Evolutionary conservation across 306 rosid species (phyloP).

Genomic region (Fragaria vesca): DNA sequence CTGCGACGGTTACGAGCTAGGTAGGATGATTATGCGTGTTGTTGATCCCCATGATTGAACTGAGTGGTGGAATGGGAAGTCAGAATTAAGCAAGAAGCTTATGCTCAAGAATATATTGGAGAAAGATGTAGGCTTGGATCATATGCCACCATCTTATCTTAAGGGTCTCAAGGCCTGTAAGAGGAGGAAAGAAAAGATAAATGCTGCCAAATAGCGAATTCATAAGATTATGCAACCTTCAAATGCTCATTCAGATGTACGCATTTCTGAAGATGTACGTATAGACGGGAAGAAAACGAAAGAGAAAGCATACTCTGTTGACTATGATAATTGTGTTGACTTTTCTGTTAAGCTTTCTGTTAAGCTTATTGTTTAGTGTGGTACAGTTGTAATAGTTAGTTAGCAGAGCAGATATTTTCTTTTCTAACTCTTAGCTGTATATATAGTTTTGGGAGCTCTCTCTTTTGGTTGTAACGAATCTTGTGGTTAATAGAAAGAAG

Average conservation of each 20-base stretch:
- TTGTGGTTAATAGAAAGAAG: no score
- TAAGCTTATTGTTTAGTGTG: no score
- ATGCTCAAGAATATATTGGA: conserved; percentile 50
- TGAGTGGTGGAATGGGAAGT: conserved; percentile 84
- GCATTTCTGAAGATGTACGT: conserved; percentile 5
- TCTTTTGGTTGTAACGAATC: no score
- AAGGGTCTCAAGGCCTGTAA: conserved; percentile 37
- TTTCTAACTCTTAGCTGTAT: no score
- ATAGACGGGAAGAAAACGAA: conserved; percentile 40
- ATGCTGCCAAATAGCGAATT: conserved; percentile 64
- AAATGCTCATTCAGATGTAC: conserved; percentile 18
- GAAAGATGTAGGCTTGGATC: conserved; percentile 68
- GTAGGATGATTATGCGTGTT: conserved; percentile 59
- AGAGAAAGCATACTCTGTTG: no score
- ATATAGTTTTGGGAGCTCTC: no score
- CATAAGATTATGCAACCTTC: conserved; percentile 49
- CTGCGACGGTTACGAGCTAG: conserved; percentile 54
- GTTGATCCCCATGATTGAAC: conserved; percentile 40
- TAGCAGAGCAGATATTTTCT: no score
- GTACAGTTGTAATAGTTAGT: no score
- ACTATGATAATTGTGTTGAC: no score
- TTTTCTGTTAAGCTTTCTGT: no score
- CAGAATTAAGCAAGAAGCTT: conserved; percentile 71
- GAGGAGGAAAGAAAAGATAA: conserved; percentile 59
- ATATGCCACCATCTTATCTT: conserved; percentile 71